Base-by-base conservation (phyloP, 2,329 filamentous ascomycete species). In the Epicoccum sorghinum region DNA sequence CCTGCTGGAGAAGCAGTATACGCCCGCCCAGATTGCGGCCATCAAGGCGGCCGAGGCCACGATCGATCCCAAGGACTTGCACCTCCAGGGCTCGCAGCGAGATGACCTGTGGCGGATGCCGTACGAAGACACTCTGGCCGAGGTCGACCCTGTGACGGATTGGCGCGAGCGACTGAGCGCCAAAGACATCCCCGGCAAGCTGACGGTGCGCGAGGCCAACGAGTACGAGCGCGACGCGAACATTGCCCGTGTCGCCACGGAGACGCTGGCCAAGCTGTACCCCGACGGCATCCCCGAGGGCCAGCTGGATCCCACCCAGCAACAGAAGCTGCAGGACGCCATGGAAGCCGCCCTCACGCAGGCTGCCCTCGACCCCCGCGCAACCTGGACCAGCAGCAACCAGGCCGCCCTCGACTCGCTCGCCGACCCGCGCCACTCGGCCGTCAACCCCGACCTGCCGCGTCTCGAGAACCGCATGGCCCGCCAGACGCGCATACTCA, bases 21-120 rank as follows among this genome's bases (percentile, higher is more conserved):
- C 91, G 0, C 82, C 87, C 13, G 86, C 89, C 72, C 93, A 98
- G 78, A 81, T 96, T 64, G 86, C 85, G 51, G 91, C 92, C 52
- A 86, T 98, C 71, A 82, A 89, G 76, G 89, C 89, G 42, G 92
- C 89, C 66, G 93, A 97, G 77, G 79, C 83, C 57, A 86, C 89
- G 62, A 87, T 97, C 72, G 83, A 89, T 69, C 79, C 88, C 8
- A 80, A 86, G 61, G 91, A 98, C 75, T 72, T 97, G 70, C 81
- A 88, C 37, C 80, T 85, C 30, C 89, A 95, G 77, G 90, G 88
- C 61, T 82, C 85, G 38, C 75, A 90, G 64, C 87, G 91, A 57
- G 82, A 79, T 49, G 92, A 96, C 71, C 83, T 86, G 7, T 89
- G 90, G 80, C 80, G 81, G 47, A 79, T 93, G 44, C 67, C 68